Conservation (phyloP, 129 eudicot species). For the Heracleum sosnowskyi region DNA sequence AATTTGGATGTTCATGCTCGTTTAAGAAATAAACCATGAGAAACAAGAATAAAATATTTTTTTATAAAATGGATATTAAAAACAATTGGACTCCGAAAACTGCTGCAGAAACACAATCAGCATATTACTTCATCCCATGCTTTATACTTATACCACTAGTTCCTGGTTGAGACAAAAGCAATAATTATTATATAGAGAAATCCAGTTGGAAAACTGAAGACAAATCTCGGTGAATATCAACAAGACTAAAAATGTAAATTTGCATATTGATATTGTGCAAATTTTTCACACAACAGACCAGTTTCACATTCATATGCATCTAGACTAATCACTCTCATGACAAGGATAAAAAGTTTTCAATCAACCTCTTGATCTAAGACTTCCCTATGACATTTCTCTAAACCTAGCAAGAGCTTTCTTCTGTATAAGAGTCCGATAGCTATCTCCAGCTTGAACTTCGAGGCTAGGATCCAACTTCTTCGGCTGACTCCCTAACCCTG, state of each 20-base stretch:
- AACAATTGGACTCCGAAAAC: no score
- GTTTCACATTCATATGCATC: neutral
- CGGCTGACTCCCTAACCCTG: slow-evolving; percentile 89
- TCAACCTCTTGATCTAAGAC: neutral
- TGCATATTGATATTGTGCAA: neutral
- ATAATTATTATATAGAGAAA: no score
- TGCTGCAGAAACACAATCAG: no score
- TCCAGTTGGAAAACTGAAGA: neutral
- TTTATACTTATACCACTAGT: no score
- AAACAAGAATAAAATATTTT: no score
- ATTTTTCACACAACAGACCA: neutral
- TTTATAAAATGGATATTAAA: no score
- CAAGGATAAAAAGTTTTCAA: neutral
- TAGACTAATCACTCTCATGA: neutral
- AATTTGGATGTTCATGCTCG: no score
- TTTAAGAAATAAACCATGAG: no score
- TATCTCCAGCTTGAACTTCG: slow-evolving; percentile 95
- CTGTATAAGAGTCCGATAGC: slow-evolving; percentile 84
- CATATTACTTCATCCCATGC: no score
- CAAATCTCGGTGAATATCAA: neutral
- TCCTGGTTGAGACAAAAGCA: no score
- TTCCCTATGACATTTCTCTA: slow-evolving; percentile 81
- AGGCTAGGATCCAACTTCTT: slow-evolving; percentile 82
- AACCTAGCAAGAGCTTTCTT: slow-evolving; percentile 96
- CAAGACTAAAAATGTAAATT: neutral